Evolutionary conservation across 306 rosid genomes (phyloP).

Genomic region (Vigna nakashimae): DNA sequence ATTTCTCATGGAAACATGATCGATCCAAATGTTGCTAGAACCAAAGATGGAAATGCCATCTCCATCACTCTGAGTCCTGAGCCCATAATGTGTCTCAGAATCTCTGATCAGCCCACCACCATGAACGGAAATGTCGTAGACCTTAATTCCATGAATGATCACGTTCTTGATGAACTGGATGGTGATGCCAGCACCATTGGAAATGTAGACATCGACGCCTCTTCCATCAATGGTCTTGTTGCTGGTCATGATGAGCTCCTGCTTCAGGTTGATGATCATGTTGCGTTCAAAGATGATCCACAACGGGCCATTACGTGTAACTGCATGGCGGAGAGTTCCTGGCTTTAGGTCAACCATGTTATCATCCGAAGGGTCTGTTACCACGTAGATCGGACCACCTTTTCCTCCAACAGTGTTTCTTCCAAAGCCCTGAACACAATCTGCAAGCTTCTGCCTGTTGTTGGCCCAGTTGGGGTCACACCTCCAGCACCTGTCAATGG

Average conservation of each 20-base stretch:
- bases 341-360: slow-evolving; percentile 58
- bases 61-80: slow-evolving; percentile 72
- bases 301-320: slow-evolving; percentile 57
- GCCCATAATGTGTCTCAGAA: slow-evolving; percentile 56
- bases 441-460: slow-evolving; percentile 62
- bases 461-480: slow-evolving; percentile 74
- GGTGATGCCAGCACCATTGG: slow-evolving; percentile 74
- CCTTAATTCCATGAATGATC: slow-evolving; percentile 66
- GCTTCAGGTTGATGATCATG: slow-evolving; percentile 65
- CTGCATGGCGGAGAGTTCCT: slow-evolving; percentile 78
- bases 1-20: slow-evolving; percentile 77
- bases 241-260: slow-evolving; percentile 65
- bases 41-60: slow-evolving; percentile 86
- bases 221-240: slow-evolving; percentile 84
- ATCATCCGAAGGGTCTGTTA: slow-evolving; percentile 65
- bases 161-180: slow-evolving; percentile 65
- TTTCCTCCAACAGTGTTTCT: slow-evolving; percentile 65
- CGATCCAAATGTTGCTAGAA: slow-evolving; percentile 76
- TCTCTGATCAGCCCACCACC: slow-evolving; percentile 68
- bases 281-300: slow-evolving; percentile 69
- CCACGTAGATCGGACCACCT: slow-evolving; percentile 61
- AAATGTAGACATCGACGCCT: slow-evolving; percentile 61
- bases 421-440: slow-evolving; percentile 75
- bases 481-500: slow-evolving; percentile 88
- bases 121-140: slow-evolving; percentile 50